Conservation (phyloP, 768 basidiomycete species). For the Sarcomyxa edulis region DNA sequence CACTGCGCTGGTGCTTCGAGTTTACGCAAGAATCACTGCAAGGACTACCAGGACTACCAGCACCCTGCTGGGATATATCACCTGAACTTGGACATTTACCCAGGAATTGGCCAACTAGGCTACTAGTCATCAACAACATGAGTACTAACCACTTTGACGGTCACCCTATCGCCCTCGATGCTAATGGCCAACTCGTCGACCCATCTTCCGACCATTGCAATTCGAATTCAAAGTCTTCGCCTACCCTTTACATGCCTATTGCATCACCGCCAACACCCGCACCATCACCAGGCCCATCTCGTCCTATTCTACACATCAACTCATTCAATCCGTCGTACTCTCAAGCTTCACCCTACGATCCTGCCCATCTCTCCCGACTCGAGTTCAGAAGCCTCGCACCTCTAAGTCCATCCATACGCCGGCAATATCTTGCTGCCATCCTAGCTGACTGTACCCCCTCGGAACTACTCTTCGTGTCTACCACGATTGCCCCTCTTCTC, state of each 20-base stretch:
- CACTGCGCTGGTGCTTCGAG: no score
- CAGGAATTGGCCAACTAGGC: no score
- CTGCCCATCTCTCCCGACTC: conserved; percentile 4
- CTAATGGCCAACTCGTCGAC: no score
- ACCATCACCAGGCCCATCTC: conserved; percentile 44
- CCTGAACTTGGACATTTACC: no score
- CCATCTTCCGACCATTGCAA: no score
- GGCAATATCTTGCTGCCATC: conserved; percentile 45
- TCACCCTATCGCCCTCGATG: no score
- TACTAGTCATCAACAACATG: no score
- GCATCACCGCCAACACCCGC: conserved; percentile 58
- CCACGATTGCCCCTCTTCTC: conserved; percentile 58
- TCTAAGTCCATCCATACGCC: conserved; percentile 36
- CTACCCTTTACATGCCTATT: conserved; percentile 42
- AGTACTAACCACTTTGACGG: no score
- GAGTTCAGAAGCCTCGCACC: conserved; percentile 14
- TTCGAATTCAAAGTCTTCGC: not conserved
- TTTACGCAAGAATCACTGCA: no score
- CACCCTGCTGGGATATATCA: no score
- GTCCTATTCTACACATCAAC: conserved; percentile 14
- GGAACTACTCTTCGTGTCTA: conserved; percentile 64
- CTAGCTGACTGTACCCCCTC: conserved; percentile 49
- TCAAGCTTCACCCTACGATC: no score
- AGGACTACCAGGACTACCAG: no score
- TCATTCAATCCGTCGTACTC: conserved; percentile 2